Conservation (phyloP, 108 stramenopile species). For the Heterococcus sp. region DNA sequence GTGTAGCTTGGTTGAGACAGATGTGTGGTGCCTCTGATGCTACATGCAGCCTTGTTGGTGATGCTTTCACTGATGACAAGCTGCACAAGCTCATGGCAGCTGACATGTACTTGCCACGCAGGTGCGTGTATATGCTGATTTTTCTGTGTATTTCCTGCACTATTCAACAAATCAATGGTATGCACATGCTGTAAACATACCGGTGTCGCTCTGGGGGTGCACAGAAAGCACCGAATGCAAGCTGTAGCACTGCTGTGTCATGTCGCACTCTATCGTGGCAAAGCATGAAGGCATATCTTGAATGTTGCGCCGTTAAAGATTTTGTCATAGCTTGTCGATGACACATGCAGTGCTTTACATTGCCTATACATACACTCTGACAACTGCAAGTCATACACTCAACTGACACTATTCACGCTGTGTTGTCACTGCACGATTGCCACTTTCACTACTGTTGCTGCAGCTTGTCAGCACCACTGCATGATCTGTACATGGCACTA, state of each 20-base stretch:
- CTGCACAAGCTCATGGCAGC: constrained; percentile 35
- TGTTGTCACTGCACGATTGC: background rate
- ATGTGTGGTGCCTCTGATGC: constrained; percentile 34
- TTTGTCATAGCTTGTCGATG: background rate
- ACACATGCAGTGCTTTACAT: background rate
- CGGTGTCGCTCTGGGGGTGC: background rate
- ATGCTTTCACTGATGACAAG: constrained; percentile 22
- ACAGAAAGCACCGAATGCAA: background rate
- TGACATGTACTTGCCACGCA: background rate
- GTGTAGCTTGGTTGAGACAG: no score
- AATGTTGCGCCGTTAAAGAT: background rate
- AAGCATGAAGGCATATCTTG: background rate
- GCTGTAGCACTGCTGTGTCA: background rate
- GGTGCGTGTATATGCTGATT: background rate
- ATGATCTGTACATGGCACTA: constrained; percentile 78
- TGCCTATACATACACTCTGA: background rate
- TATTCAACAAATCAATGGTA: background rate
- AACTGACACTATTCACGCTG: background rate
- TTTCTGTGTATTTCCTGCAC: background rate
- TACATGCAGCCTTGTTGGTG: constrained; percentile 43
- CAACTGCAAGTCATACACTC: background rate
- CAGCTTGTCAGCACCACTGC: constrained; percentile 42
- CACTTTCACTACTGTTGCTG: no score
- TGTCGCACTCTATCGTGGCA: background rate
- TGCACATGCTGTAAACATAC: background rate